Evolutionary conservation across 1,284 basidiomycete species (phyloP).

Genomic region (Heterobasidion irregulare): DNA sequence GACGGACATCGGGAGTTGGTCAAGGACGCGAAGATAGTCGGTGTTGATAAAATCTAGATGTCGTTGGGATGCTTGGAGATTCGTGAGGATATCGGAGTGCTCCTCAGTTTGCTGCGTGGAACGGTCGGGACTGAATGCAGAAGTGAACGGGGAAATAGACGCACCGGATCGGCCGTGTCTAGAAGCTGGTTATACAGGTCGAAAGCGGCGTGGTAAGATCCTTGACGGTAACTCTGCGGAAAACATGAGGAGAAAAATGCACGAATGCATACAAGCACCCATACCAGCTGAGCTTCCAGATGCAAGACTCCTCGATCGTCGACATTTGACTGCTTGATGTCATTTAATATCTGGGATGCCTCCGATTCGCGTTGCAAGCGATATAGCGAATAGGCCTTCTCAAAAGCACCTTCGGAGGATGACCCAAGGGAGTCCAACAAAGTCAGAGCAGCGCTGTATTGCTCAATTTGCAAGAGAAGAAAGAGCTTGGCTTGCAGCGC

Average conservation of each 20-base stretch:
- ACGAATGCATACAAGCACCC: constrained; percentile 17
- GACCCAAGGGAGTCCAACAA: constrained; percentile 34
- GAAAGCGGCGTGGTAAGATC: constrained; percentile 63
- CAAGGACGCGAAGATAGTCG: constrained; percentile 57
- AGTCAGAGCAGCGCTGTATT: constrained; percentile 52
- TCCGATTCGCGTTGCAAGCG: constrained; percentile 68
- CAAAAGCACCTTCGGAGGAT: constrained; percentile 40
- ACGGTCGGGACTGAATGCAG: constrained; percentile 1
- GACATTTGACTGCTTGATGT: constrained; percentile 33
- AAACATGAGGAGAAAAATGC: not conserved
- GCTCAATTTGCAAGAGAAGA: constrained; percentile 77
- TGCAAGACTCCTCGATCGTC: constrained; percentile 64
- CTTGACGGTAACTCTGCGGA: constrained; percentile 65
- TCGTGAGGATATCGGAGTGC: constrained; percentile 77
- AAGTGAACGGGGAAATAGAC: not conserved
- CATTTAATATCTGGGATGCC: constrained; percentile 44
- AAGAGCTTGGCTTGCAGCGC: constrained; percentile 77
- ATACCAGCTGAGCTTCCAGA: constrained; percentile 79
- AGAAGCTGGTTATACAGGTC: constrained; percentile 74
- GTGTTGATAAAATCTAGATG: constrained; percentile 77
- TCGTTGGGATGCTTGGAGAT: constrained; percentile 69
- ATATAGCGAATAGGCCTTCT: constrained; percentile 77
- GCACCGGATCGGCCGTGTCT: constrained; percentile 65
- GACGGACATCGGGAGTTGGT: constrained; percentile 42
- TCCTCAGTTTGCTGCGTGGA: constrained; percentile 68